Evolutionary conservation across 176 grass and related monocot species (phyloP), one percentile per base, ranked within the genome.

Genomic region (Chloris gayana): DNA sequence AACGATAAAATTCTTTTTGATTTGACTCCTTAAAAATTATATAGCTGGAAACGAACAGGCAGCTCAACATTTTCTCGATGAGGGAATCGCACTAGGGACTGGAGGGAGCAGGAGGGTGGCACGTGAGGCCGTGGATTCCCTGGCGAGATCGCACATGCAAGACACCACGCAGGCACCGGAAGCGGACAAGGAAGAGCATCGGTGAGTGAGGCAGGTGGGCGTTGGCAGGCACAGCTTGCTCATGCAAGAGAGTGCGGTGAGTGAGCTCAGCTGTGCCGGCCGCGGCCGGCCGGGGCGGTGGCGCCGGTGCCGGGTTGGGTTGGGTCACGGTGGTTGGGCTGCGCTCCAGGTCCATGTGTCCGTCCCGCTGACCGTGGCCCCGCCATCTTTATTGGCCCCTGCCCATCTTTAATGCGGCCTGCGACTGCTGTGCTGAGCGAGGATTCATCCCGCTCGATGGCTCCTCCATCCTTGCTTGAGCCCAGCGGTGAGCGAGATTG

Each of bases 151-250:
- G 41, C 75, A 49, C 75, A 65, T 64, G 74, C 53, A 57, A 57
- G 1, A 51, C 57, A 34, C 19, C 54, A 54, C 25, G 74, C 37
- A 10, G 35, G 9, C 6, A 25, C 22, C 35, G 35, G 35, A 37
- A 37, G 35, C 35, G 35, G 74, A 64, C 74, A 46, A 44, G 9
- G 13, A 19, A 4, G 73, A 14, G 9, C 77, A 50, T 75, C 39
- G 78, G 35, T 37, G 35, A 37, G 77, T 6, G 84, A 68, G 77
- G 69, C 76, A 46, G 84, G 69, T 46, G 47, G 69, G 66, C 65
- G 59, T 77, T 77, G 75, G 74, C 74, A 37, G 37, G 37, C 27
- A 37, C 5, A 15, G 3, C 46, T 15, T 14, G 13, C 11, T 8
- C 13, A 15, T n/a, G 45, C 13, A 4, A 11, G 46, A 17, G 46